Conservation (phyloP, 2,329 filamentous ascomycete species). For the Exophiala viscosa region DNA sequence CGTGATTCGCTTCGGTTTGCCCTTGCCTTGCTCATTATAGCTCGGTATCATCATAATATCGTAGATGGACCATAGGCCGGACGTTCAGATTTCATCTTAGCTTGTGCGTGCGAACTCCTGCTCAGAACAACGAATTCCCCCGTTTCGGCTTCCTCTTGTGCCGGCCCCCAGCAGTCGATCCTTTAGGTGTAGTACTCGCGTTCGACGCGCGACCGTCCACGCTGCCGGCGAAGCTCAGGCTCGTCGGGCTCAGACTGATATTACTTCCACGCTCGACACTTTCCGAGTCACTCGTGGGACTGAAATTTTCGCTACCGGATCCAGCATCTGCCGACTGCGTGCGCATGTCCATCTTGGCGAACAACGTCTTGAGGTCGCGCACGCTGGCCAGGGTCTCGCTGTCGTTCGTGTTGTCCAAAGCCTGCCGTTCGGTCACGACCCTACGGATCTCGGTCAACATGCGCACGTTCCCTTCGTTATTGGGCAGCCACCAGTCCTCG, state of each 20-base stretch:
- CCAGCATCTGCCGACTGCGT: constrained; percentile 24
- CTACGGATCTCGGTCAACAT: constrained; percentile 73
- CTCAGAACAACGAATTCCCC: constrained; percentile 5
- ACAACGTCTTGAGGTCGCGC: constrained; percentile 71
- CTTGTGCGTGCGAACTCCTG: no score
- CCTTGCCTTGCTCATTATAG: no score
- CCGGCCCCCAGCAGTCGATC: neutral
- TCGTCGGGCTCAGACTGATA: constrained; percentile 20
- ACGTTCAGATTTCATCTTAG: no score
- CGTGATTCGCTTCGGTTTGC: no score
- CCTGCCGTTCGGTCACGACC: constrained; percentile 69
- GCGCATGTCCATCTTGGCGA: constrained; percentile 60
- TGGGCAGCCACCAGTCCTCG: constrained; percentile 82
- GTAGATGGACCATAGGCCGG: neutral
- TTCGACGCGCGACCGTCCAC: neutral
- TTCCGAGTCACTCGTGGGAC: constrained; percentile 12
- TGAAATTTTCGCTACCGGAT: constrained; percentile 4
- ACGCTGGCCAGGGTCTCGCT: constrained; percentile 46
- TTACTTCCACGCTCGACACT: constrained; percentile 15
- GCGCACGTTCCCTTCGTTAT: constrained; percentile 70
- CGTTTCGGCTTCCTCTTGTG: neutral
- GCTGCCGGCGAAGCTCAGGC: constrained; percentile 7
- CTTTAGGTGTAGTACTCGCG: no score
- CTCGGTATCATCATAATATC: neutral
- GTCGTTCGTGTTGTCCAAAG: constrained; percentile 42